Base-by-base conservation (phyloP, 306 rosid species). In the Fagus crenata region DNA sequence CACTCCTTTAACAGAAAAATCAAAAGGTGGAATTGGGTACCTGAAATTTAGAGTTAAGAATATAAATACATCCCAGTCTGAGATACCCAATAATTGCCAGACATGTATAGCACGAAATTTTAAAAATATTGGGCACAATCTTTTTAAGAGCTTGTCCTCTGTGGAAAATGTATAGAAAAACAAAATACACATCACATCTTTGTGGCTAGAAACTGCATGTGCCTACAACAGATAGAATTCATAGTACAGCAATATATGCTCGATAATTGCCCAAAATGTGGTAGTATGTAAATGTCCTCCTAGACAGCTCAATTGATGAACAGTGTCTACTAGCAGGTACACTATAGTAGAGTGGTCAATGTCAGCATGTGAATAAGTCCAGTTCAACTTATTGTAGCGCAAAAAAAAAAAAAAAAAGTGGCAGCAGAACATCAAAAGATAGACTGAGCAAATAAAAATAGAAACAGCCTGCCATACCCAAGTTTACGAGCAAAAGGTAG, bases 1-100 rank as follows among this genome's bases (percentile, higher is more conserved):
- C 78, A 95, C 98, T 83, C 98, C 98, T 87, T 85, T 76, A 22
- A 95, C 96, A 68, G 98, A 86, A 82, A 95, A 95, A 84, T 95
- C 96, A 74, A 77, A 92, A 69, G 97, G 92, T 74, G 95, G 95
- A 82, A 95, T 86, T 1, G 85, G 73, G 85, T 92, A 95, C 95
- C 98, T 95, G 83, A 59, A 86, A 75, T 49, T 42, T 46, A 75
- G 54, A 40, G 72, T 65, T 37, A 9, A 15, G 35, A 72, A 56
- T 14, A 33, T 18, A 8, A 82, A 32, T 7, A 9, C 9, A 17
- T 58, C n/a, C 41, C 40, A 55, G 14, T 2, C 9, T 31, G 28
- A 18, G 40, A 75, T 15, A 56, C 35, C 14, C 64, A 18, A 56
- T 2, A 56, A 80, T 55, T 18, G 12, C 77, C 70, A 53, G 43